A percentile compares a stretch with the other conserved stretches of the same genome.
Evolutionary conservation across 768 basidiomycete genomes (phyloP).

Genomic region (Multifurca ochricompacta): DNA sequence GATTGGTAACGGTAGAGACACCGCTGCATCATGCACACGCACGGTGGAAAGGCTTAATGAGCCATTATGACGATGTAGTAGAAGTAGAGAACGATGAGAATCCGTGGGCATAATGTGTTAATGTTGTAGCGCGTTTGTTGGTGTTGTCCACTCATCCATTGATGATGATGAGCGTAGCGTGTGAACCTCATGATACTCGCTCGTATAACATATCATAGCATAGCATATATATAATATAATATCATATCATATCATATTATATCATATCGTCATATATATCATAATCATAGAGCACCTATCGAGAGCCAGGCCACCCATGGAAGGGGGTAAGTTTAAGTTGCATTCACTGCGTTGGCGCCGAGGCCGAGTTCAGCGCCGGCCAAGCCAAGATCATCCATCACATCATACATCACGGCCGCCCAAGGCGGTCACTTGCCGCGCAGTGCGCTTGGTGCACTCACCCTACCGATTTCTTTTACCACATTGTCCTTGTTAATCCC

Average conservation of each 20-base stretch:
- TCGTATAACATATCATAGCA: no score
- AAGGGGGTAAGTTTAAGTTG: not conserved
- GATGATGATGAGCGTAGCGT: no score
- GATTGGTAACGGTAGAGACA: slow-evolving; percentile 29
- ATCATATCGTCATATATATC: no score
- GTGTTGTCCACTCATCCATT: no score
- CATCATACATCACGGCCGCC: not conserved
- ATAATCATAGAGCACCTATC: no score
- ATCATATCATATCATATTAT: no score
- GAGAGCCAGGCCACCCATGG: no score
- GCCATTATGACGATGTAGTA: slow-evolving; percentile 28
- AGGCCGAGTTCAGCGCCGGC: not conserved
- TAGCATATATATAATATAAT: no score
- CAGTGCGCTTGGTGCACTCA: not conserved
- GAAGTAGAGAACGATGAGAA: slow-evolving; percentile 39
- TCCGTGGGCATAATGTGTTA: slow-evolving; percentile 44
- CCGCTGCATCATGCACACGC: slow-evolving; percentile 38
- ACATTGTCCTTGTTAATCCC: not conserved
- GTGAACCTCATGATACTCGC: no score
- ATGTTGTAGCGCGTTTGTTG: not conserved
- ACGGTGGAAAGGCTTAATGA: slow-evolving; percentile 24
- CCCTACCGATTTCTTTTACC: not conserved
- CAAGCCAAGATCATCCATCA: slow-evolving; percentile 2
- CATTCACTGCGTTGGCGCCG: not conserved
- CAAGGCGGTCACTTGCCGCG: not conserved